Evolutionary conservation across 805 yeast species (phyloP).

Genomic region (Metschnikowia hibisci): DNA sequence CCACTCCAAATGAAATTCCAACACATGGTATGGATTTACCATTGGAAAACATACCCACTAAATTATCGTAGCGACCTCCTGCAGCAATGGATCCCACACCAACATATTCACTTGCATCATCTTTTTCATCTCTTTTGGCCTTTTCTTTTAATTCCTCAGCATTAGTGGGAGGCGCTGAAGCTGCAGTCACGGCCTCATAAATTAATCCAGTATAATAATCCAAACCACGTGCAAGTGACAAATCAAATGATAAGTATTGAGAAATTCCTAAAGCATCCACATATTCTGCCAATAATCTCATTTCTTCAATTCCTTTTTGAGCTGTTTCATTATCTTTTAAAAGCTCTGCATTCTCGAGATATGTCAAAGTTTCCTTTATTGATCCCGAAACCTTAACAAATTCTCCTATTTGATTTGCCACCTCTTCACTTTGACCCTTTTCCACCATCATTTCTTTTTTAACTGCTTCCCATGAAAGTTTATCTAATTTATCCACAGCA

Average conservation of each 20-base stretch:
- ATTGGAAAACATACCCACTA: slow-evolving; percentile 94
- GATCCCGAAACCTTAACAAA: slow-evolving; percentile 80
- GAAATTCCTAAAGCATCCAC: slow-evolving; percentile 79
- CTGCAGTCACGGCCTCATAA: slow-evolving; percentile 92
- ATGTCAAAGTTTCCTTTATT: slow-evolving; percentile 55
- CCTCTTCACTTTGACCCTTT: slow-evolving; percentile 84
- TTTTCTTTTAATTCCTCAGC: slow-evolving; percentile 62
- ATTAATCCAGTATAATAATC: slow-evolving; percentile 97
- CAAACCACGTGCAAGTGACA: slow-evolving; percentile 94
- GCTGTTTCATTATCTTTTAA: slow-evolving; percentile 70
- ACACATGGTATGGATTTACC: slow-evolving; percentile 96
- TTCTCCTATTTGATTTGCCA: slow-evolving; percentile 89
- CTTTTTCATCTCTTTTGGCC: slow-evolving; percentile 44
- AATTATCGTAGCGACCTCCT: slow-evolving; percentile 96
- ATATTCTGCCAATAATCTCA: slow-evolving; percentile 69
- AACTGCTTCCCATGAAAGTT: slow-evolving; percentile 92
- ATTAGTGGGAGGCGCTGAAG: slow-evolving; percentile 90
- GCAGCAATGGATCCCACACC: slow-evolving; percentile 99
- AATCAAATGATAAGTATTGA: slow-evolving; percentile 71
- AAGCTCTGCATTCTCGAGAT: slow-evolving; percentile 53
- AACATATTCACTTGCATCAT: slow-evolving; percentile 93
- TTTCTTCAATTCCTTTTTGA: slow-evolving; percentile 74
- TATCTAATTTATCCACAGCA: slow-evolving; percentile 96
- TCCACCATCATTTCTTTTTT: slow-evolving; percentile 89
- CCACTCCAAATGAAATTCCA: slow-evolving; percentile 96